Percentiles rank a stretch among this genome's conserved stretches.
Conservation (phyloP, 768 basidiomycete species). For the Cystoderma amianthinum region DNA sequence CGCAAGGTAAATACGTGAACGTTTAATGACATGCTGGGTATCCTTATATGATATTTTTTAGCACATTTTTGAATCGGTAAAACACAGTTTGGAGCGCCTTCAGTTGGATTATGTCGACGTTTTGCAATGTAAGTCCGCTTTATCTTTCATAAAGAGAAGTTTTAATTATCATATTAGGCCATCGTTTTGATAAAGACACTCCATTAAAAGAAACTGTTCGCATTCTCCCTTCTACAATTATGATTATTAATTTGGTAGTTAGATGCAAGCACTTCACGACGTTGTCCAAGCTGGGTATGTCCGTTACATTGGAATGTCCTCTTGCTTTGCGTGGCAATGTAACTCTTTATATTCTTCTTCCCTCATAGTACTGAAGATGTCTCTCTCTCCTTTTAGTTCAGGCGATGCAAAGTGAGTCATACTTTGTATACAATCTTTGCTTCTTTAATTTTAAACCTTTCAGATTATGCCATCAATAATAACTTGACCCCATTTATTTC, state of each 20-base stretch:
- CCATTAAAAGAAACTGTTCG: slow-evolving; percentile 53
- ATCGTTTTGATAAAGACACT: slow-evolving; percentile 50
- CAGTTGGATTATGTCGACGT: slow-evolving; percentile 76
- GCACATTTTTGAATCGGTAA: slow-evolving; percentile 70
- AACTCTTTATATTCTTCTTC: not conserved
- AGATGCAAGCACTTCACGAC: slow-evolving; percentile 67
- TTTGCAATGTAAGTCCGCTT: slow-evolving; percentile 47
- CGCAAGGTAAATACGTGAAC: slow-evolving; percentile 22
- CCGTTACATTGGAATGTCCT: slow-evolving; percentile 54
- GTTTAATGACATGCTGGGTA: too few species aligned
- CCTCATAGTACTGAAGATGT: not conserved
- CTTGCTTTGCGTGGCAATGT: slow-evolving; percentile 53
- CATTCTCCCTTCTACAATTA: slow-evolving; percentile 1
- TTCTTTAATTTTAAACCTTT: not conserved
- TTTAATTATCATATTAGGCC: slow-evolving; percentile 21
- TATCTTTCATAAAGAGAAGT: not conserved
- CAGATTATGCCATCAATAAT: slow-evolving; percentile 56
- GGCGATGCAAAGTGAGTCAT: slow-evolving; percentile 41
- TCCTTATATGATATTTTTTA: slow-evolving; percentile 18
- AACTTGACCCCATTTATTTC: slow-evolving; percentile 54
- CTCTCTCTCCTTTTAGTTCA: slow-evolving; percentile 27
- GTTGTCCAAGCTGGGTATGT: slow-evolving; percentile 59
- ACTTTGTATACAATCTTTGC: not conserved
- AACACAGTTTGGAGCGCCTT: slow-evolving; percentile 54
- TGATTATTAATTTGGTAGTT: not conserved